Evolutionary conservation across 176 grass and related monocot species (phyloP), one percentile per base, ranked within the genome.

Genomic region (Eleusine indica): DNA sequence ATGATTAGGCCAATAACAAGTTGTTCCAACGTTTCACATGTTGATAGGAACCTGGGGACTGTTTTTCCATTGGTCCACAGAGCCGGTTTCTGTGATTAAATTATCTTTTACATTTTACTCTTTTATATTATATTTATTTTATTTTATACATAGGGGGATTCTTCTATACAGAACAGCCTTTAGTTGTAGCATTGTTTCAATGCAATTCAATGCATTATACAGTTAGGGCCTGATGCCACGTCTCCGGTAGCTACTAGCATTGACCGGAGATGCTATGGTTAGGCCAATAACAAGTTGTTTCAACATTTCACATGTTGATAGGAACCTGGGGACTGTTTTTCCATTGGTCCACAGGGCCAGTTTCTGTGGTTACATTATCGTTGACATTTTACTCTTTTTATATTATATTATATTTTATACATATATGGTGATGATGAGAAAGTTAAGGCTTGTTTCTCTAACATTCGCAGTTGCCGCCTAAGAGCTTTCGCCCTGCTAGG

Each of bases 11-110:
- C 85, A 3, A 98, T 0, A 95, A 10, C 15, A n/a, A 90, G 42
- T 83, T 80, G 71, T 74, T 72, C 48, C 47, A 56, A 62, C 40
- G 5, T 89, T 87, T 95, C 93, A 84, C 89, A 80, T 56, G 62
- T 90, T 93, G 91, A 98, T 98, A 95, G 96, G 94, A 97, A 97
- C 79, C 87, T 97, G 91, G 76, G 89, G 88, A 71, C 82, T 21
- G 84, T 68, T 78, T 35, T 29, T 80, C 70, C 69, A 71, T 92
- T 43, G 9, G 85, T 93, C 76, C 46, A 90, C 70, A 81, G 96
- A 89, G 93, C 96, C 96, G 85, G 22, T 98, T 90, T 85, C 46
- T 86, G 96, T 86, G 91, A 98, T 88, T 82, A 98, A 37, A 94
- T 89, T 63, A 35, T 35, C 32, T 35, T 35, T 35, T 1, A 35